A percentile compares a stretch with the other conserved stretches of the same genome.
phyloP scores from a whole-genome alignment of 208 protist species.

The Paratrypanosoma confusum region DNA sequence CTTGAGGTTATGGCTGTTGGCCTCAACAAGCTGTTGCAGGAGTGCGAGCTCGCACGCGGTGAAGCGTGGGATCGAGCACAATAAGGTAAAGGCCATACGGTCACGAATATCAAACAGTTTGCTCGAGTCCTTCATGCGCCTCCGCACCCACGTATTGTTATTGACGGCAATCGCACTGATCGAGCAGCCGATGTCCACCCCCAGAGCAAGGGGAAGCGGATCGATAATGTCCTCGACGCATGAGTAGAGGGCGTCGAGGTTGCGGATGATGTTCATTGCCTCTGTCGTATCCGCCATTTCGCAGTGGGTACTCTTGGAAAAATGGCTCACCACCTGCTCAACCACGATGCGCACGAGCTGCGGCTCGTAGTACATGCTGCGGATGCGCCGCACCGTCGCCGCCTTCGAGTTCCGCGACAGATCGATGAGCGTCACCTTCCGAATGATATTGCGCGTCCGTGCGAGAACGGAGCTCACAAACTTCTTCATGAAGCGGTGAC shows the following conservation, averaged over 20 bases:
- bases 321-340: constrained; percentile 58
- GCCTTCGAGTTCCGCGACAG: constrained; percentile 50
- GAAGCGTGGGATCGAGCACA: constrained; percentile 35
- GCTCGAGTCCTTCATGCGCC: constrained; percentile 73
- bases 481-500: background rate
- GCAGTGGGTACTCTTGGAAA: constrained; percentile 30
- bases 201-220: constrained; percentile 48
- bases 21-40: constrained; percentile 62
- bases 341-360: constrained; percentile 46
- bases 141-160: constrained; percentile 77
- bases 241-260: constrained; percentile 59
- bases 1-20: constrained; percentile 41
- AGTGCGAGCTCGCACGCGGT: constrained; percentile 19
- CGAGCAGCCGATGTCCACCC: constrained; percentile 55
- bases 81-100: constrained; percentile 45
- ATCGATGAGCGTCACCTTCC: constrained; percentile 62
- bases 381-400: constrained; percentile 31
- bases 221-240: constrained; percentile 40
- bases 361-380: constrained; percentile 22
- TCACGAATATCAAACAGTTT: constrained; percentile 71
- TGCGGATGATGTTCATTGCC: constrained; percentile 60
- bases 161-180: constrained; percentile 80
- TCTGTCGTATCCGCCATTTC: constrained; percentile 22
- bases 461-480: constrained; percentile 18
- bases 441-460: constrained; percentile 46